Conservation (phyloP, 306 rosid genomes). For the Pueraria montana region DNA sequence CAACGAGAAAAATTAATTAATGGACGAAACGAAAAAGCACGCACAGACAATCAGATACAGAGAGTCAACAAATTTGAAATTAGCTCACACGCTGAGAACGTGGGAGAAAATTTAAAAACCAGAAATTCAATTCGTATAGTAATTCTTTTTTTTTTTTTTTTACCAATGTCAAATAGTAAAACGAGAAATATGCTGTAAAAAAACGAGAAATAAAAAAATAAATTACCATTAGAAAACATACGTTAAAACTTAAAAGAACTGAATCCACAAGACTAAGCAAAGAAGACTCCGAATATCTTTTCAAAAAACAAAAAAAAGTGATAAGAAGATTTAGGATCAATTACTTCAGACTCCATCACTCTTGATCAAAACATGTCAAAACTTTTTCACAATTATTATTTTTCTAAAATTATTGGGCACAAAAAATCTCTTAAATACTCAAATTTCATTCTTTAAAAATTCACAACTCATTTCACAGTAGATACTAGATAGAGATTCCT, state of each 20-base stretch:
- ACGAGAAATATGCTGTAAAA: too few relatives aligned
- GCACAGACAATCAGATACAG: background rate
- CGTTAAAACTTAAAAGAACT: background rate
- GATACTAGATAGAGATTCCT: too few relatives aligned
- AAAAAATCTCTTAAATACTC: background rate
- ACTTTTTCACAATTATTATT: background rate
- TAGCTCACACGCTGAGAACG: background rate
- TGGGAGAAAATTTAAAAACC: background rate
- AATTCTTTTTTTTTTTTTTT: too few relatives aligned
- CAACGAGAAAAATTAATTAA: conserved; percentile 31
- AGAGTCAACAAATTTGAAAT: conserved; percentile 44
- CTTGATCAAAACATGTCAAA: background rate
- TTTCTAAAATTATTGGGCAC: background rate
- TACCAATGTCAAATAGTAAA: too few relatives aligned
- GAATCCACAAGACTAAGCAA: background rate
- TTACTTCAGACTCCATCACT: background rate
- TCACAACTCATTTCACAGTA: too few relatives aligned
- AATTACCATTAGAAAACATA: background rate
- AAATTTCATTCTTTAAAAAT: background rate
- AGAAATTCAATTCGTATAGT: background rate
- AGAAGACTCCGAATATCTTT: too few relatives aligned
- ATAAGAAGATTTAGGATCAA: too few relatives aligned
- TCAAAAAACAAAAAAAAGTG: too few relatives aligned
- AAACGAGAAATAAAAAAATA: too few relatives aligned
- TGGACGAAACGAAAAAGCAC: background rate